Base-by-base conservation (phyloP, 768 basidiomycete species). In the Auriscalpium microsporum region DNA sequence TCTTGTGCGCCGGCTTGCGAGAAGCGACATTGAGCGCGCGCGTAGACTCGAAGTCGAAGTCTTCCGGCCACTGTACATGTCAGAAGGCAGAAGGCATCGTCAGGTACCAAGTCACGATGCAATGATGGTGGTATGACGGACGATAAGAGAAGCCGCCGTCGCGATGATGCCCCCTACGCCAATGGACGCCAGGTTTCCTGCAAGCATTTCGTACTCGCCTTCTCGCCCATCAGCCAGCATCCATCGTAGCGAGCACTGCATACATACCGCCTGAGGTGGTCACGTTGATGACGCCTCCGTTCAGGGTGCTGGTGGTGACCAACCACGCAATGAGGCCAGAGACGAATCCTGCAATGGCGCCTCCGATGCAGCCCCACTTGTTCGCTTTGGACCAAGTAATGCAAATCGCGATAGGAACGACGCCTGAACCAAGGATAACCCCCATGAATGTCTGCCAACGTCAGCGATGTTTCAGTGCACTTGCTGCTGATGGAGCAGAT, bases 301-400 rank as follows among this genome's bases (percentile, higher is more conserved):
- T 90, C 42, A 91, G 72, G 10, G 75, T 73, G 19, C 82, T 73
- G 0, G 93, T 90, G 1, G 88, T 82, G 21, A 87, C 89, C 38
- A 97, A 77, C 94, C 94, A 97, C 8, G 87, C 86, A 48, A 83
- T 75, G 38, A 95, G 62, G 14, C 86, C 92, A 10, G 77, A 75
- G 33, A 69, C 70, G 64, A 94, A 84, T 0, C 93, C 94, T 38
- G 70, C 64, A 37, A 92, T 58, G 0, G 90, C 72, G 3, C 89
- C 94, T n/a, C 68, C 71, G 52, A 93, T 78, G 65, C 90, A 91
- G 8, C 90, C 94, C 71, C 78, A 80, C 65, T 87, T 89, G 72
- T 91, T 96, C 21, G 91, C 89, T 64, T 83, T 86, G 56, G 73
- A 78, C 90, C 91, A 94, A 2, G 89, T 86, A 53, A 94, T 81